Base-by-base conservation (phyloP, 805 yeast genomes). In the Nakazawaea ernobii region DNA sequence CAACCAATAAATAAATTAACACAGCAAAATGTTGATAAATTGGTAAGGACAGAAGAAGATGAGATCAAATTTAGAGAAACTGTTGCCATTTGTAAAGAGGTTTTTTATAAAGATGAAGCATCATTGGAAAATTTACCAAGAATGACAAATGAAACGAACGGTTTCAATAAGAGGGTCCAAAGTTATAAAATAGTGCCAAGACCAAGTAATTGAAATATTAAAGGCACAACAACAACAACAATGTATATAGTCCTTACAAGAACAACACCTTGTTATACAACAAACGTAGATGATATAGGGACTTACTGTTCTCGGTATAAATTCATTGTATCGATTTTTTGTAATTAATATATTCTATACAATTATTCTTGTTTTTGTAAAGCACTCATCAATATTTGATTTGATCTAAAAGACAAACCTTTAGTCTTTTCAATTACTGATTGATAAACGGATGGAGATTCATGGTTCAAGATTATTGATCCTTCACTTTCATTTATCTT, bases 361-460 rank as follows among this genome's bases (percentile, higher is more conserved):
- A 43, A 15, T 28, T 39, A 35, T 47, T 55, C 55, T 53, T 57
- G 61, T 52, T 63, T 63, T 51, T 64, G 68, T 41, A 61, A 49
- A 44, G 76, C 72, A 48, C 72, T 70, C 48, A 73, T 71, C 52
- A 79, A 69, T 39, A 79, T 68, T 62, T 80, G 84, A 59, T 71
- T 74, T 15, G 84, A 75, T 57, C 79, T 74, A 67, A 75, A 80
- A 32, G 79, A 73, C 56, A 81, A 66, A 4, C 80, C 80, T 69
- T 81, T 82, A n/a, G 86, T 79, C 62, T 75, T 79, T 56, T 82
- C 86, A 52, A 77, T 75, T 35, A 86, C 76, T 53, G 82, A 84
- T 54, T 86, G 89, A 66, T 84, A 74, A 36, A 79, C 78, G 55
- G 80, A 70, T 43, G 72, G 72, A 17, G 70, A 64, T 48, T 79